Conservation (phyloP, 768 basidiomycete species). For the Saitozyma sp. region DNA sequence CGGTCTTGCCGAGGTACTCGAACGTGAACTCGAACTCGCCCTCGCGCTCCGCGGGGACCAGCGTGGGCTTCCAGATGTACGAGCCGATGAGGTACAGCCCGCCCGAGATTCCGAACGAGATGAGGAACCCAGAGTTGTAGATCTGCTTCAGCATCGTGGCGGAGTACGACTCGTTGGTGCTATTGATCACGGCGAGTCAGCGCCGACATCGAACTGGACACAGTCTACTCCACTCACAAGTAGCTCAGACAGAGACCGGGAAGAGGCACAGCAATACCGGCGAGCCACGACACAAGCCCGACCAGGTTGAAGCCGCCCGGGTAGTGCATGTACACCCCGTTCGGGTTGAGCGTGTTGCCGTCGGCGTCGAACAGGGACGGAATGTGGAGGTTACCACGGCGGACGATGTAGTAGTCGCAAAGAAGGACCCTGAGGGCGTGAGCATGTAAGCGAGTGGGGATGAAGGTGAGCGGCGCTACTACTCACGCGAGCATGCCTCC, state of each 20-base stretch:
- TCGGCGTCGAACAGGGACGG: constrained; percentile 8
- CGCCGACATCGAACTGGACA: no score
- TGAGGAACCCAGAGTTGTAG: constrained; percentile 10
- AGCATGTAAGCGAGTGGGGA: no score
- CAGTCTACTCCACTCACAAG: no score
- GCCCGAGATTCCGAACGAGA: constrained; percentile 1
- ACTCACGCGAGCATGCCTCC: background rate
- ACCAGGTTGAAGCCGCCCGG: constrained; percentile 10
- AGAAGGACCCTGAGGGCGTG: background rate
- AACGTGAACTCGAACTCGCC: constrained; percentile 5
- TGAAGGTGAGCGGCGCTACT: no score
- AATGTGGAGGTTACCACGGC: constrained; percentile 9
- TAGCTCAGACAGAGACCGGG: constrained; percentile 57
- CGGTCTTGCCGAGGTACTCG: constrained; percentile 5
- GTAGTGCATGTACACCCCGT: constrained; percentile 8
- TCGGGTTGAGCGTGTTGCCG: background rate
- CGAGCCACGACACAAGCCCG: constrained; percentile 10
- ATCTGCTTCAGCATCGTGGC: constrained; percentile 3
- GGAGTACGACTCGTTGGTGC: background rate
- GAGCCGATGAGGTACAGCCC: background rate
- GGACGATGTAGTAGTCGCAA: constrained; percentile 12
- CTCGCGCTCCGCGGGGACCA: constrained; percentile 3
- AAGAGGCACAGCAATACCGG: constrained; percentile 59
- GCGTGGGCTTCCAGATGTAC: background rate
- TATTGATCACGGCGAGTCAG: no score